Conservation (phyloP, 306 rosid species). For the Dryas drummondii region DNA sequence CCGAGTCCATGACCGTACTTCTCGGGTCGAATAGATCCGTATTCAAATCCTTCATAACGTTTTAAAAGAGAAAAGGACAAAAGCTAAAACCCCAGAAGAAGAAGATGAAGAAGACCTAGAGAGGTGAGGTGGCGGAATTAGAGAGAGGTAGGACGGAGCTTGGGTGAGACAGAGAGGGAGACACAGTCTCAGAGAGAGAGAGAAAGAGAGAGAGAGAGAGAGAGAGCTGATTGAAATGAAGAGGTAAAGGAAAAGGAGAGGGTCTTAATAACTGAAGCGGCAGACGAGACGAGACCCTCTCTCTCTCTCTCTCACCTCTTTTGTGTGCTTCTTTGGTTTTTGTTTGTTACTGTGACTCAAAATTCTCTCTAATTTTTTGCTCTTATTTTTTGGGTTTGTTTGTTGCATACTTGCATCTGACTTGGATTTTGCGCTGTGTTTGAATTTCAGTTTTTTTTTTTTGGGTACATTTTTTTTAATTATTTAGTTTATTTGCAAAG, state of each 20-base stretch:
- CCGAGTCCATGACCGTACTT: conserved; percentile 59
- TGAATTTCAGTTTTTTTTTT: not conserved
- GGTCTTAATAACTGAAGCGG: not conserved
- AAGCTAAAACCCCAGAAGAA: not conserved
- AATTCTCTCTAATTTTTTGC: not conserved
- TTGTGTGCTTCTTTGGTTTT: not conserved
- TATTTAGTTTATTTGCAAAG: not conserved
- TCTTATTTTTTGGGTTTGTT: not conserved
- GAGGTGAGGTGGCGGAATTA: not conserved
- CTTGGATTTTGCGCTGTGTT: conserved; percentile 2
- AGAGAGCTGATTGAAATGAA: not conserved
- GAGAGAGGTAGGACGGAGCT: not conserved
- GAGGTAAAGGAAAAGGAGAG: not conserved
- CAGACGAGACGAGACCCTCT: not conserved
- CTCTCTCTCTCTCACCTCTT: not conserved
- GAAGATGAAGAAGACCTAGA: not conserved
- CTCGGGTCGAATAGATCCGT: conserved; percentile 86
- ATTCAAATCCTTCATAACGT: conserved; percentile 36
- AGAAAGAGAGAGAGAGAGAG: not conserved
- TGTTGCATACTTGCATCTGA: not conserved
- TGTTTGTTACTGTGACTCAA: not conserved
- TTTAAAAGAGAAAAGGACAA: too few relatives aligned
- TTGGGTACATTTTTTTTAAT: not conserved
- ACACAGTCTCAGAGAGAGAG: not conserved
- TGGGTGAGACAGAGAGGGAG: not conserved